Base-by-base conservation (phyloP, 1,284 basidiomycete species). In the Pseudozyma sp. region DNA sequence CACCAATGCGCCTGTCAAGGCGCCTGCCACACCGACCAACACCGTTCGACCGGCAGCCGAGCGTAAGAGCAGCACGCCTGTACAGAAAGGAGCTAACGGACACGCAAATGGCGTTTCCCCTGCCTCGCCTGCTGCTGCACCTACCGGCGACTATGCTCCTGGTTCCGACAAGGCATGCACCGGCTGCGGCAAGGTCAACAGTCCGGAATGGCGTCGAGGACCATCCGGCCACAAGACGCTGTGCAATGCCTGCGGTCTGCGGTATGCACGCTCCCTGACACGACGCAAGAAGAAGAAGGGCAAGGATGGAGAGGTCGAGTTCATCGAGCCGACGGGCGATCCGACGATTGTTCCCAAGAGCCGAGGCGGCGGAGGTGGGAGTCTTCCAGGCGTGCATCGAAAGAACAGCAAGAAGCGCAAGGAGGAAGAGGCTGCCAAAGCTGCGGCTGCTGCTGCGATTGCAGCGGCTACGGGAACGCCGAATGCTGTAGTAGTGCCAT, bases 181-280 rank as follows among this genome's bases (percentile, higher is more conserved):
- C 7, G 83, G 82, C 54, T 85, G 84, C 50, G 84, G 84, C 35
- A 84, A 80, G 48, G 71, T 90, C 13, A 90, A 90, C 54, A 94
- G 92, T 77, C 94, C 94, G 0, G 95, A 97, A 85, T 97, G 94
- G 94, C 88, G 94, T 79, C 94, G 96, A 85, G 82, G 82, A 2
- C 82, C 82, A 1, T 69, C 78, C 4, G 82, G 82, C 6, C 75
- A 79, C 64, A 84, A 84, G 63, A 81, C 79, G 34, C 69, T 82
- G 4, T 84, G 82, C 71, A 84, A 84, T 34, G 82, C 82, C 0
- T 84, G 82, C 47, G 82, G 82, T 4, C 67, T 84, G 16, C 76
- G 83, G 17, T 84, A 81, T 48, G 74, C 80, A 6, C 79, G 82
- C 29, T 81, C 80, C 8, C 61, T 81, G 19, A 67, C 75, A 4